Evolutionary conservation across 768 basidiomycete genomes (phyloP).

Genomic region (Suillus occidentalis): DNA sequence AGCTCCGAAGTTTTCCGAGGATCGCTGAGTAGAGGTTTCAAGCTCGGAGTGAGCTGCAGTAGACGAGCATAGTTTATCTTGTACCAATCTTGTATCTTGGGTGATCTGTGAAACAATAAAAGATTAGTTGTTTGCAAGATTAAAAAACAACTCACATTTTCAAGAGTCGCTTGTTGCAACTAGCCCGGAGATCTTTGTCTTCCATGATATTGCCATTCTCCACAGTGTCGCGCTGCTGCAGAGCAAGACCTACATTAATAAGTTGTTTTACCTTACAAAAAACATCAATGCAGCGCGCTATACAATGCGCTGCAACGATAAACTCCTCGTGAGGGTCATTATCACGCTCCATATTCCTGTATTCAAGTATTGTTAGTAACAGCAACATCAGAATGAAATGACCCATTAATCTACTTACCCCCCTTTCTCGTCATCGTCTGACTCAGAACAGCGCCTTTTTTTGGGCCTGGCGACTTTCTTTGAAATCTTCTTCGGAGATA

Average conservation of each 20-base stretch:
- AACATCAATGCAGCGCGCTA: constrained; percentile 9
- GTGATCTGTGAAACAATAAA: not conserved
- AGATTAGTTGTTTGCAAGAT: not conserved
- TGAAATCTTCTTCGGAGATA: too few species aligned
- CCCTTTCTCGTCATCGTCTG: too few species aligned
- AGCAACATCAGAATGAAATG: too few species aligned
- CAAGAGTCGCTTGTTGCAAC: not conserved
- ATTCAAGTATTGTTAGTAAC: too few species aligned
- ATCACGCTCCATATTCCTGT: too few species aligned
- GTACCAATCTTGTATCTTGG: not conserved
- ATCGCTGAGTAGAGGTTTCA: not conserved
- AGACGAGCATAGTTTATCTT: not conserved
- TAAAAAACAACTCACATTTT: not conserved
- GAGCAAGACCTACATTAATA: too few species aligned
- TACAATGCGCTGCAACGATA: not conserved
- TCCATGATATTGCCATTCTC: not conserved
- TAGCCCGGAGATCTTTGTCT: not conserved
- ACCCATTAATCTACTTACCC: too few species aligned
- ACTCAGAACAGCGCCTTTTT: too few species aligned
- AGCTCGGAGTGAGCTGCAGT: not conserved
- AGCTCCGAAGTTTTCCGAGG: constrained; percentile 1
- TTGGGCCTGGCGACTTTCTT: too few species aligned
- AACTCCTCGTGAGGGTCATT: not conserved
- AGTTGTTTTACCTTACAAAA: constrained; percentile 5
- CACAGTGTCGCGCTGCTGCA: not conserved